Conservation (phyloP, 345 rosid genomes). For the Sisymbrium irio region DNA sequence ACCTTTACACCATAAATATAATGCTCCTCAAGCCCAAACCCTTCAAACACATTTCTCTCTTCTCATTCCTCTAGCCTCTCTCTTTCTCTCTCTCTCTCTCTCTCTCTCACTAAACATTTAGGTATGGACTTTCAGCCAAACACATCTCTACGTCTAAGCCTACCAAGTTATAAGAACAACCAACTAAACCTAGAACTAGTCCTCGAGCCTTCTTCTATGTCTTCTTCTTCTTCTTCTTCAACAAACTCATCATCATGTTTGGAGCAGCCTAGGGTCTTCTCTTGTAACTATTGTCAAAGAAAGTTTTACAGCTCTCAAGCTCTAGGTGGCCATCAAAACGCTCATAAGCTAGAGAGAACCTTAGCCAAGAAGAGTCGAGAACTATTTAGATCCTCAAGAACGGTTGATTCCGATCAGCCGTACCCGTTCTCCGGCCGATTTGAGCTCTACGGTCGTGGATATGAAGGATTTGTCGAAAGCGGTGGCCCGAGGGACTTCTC, state of each 20-base stretch:
- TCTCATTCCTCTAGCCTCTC: slow-evolving; percentile 11
- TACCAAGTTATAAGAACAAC: slow-evolving; percentile 43
- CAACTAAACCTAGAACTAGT: slow-evolving; percentile 58
- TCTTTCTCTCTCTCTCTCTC: neutral
- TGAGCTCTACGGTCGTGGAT: slow-evolving; percentile 43
- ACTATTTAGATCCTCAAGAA: slow-evolving; percentile 28
- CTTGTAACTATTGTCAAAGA: slow-evolving; percentile 92
- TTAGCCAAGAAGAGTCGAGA: slow-evolving; percentile 85
- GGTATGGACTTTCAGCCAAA: slow-evolving; percentile 67
- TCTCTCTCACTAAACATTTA: slow-evolving; percentile 6
- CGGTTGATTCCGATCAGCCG: slow-evolving; percentile 24
- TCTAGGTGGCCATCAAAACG: slow-evolving; percentile 99
- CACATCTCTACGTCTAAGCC: slow-evolving; percentile 63
- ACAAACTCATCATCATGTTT: slow-evolving; percentile 41
- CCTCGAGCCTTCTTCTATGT: slow-evolving; percentile 56
- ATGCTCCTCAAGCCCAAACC: slow-evolving; percentile 23
- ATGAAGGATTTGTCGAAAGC: slow-evolving; percentile 37
- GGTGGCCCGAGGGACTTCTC: slow-evolving; percentile 42
- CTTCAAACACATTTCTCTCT: slow-evolving; percentile 27
- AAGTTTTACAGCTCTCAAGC: slow-evolving; percentile 97
- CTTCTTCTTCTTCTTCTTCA: slow-evolving; percentile 48
- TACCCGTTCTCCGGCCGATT: slow-evolving; percentile 33
- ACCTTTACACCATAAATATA: slow-evolving; percentile 42
- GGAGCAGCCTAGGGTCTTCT: slow-evolving; percentile 59
- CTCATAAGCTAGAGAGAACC: slow-evolving; percentile 90